Conservation (phyloP, 306 rosid species). For the Rosa lucieae region DNA sequence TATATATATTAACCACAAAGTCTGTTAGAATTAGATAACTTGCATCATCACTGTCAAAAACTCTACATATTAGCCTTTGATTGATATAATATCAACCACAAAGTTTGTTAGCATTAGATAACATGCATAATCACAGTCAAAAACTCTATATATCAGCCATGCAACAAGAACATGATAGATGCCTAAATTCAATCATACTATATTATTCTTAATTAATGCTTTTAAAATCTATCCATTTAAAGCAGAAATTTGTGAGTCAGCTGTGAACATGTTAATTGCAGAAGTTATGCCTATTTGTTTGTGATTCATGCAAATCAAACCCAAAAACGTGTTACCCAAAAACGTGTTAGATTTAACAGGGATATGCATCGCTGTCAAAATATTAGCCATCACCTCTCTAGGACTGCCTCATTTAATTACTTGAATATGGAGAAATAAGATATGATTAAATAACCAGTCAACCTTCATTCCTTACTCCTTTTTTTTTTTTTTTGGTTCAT, state of each 20-base stretch:
- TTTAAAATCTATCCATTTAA: not conserved
- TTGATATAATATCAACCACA: not conserved
- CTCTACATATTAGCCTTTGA: no score
- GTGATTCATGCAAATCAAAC: not conserved
- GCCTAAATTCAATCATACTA: not conserved
- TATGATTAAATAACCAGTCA: not conserved
- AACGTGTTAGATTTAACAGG: not conserved
- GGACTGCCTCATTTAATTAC: not conserved
- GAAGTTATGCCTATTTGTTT: not conserved
- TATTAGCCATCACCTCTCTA: not conserved
- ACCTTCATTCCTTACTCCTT: not conserved
- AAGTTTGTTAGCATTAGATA: no score
- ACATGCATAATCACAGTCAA: not conserved
- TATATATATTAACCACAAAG: not conserved
- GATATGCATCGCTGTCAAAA: not conserved
- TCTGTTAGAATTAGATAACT: no score
- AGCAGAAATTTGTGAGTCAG: not conserved
- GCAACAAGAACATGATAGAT: not conserved
- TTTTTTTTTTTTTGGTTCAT: no score
- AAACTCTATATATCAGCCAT: not conserved
- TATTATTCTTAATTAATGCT: not conserved
- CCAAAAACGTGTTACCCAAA: conserved; percentile 5
- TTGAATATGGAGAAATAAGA: not conserved
- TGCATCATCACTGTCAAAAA: no score
- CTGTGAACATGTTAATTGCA: not conserved